Evolutionary conservation across 495 filamentous ascomycete genomes (phyloP), one percentile per base, ranked within the genome.

Genomic region (Penicillium parvum): DNA sequence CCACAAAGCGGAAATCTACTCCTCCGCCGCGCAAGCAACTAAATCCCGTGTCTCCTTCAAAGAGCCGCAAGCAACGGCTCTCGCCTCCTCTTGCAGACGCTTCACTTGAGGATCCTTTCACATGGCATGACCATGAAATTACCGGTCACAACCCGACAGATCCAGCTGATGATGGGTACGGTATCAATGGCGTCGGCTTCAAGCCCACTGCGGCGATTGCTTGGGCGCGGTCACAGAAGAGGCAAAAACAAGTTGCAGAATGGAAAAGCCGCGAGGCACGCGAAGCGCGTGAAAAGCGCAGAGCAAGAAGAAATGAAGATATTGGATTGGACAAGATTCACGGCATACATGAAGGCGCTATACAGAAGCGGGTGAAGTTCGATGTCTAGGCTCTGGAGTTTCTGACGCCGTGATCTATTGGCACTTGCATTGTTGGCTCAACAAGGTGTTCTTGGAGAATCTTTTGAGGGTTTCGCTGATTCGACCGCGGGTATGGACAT

Each of bases 161-260:
- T 58, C 82, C 81, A 27, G 79, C 75, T 41, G 85, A 88, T 49
- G 85, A 89, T 62, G 85, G 85, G 18, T 85, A 85, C 25, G 85
- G 85, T 26, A 86, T 89, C 49, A 88, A 94, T 62, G 91, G 91
- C 10, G 84, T 97, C 55, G 91, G 90, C 1, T 96, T 95, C 64
- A 84, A 80, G 49, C 91, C 91, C 1, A 96, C 89, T 7, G 76
- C 90, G 12, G 85, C 85, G 22, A 81, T 90, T 21, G 90, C 88
- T 1, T 83, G 86, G 61, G 80, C 81, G 18, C 73, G 91, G 41
- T 73, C 78, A 5, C 78, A 89, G 60, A 85, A 80, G 60, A 74
- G 90, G 45, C 76, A 79, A 53, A 82, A 85, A 63, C 91, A 97
- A 64, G 73, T 97, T 32, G 76, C 79, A 35, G 88, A 95, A 35